phyloP scores from a whole-genome alignment of 1,284 basidiomycete species.

The Clitocybe nebularis region DNA sequence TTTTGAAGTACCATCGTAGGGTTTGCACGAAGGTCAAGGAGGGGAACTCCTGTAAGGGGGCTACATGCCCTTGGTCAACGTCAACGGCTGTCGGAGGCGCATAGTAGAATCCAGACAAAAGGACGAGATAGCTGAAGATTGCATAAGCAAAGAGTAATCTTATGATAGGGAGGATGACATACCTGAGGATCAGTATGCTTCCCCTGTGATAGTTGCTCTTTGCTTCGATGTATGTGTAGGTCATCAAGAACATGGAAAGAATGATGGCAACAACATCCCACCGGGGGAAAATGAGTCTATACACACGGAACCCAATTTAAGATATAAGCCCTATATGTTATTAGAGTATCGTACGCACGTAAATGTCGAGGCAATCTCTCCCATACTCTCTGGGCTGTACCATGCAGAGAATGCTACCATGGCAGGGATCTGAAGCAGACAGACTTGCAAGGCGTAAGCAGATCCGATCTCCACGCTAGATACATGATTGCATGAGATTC shows the following conservation, averaged over 20 bases:
- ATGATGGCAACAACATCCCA: slow-evolving; percentile 98
- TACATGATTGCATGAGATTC: slow-evolving; percentile 6
- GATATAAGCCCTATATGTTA: background rate
- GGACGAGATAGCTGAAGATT: slow-evolving; percentile 65
- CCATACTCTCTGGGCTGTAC: slow-evolving; percentile 82
- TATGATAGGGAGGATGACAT: slow-evolving; percentile 16
- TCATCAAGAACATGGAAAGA: slow-evolving; percentile 92
- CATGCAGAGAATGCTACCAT: slow-evolving; percentile 98
- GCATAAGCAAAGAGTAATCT: slow-evolving; percentile 4
- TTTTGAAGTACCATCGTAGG: slow-evolving; percentile 31
- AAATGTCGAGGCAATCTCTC: slow-evolving; percentile 82
- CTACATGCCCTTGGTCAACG: slow-evolving; percentile 29
- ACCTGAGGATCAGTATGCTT: slow-evolving; percentile 89
- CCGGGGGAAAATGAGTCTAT: slow-evolving; percentile 93
- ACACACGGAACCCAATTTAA: slow-evolving; percentile 9
- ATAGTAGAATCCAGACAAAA: slow-evolving; percentile 78
- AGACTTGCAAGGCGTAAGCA: slow-evolving; percentile 97
- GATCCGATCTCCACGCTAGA: slow-evolving; percentile 98
- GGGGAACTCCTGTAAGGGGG: slow-evolving; percentile 27
- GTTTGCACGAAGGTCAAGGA: slow-evolving; percentile 32
- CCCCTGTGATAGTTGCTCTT: slow-evolving; percentile 96
- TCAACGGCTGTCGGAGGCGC: slow-evolving; percentile 47
- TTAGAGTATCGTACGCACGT: slow-evolving; percentile 64
- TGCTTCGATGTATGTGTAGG: slow-evolving; percentile 98
- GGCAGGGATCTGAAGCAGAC: slow-evolving; percentile 94